Evolutionary conservation across 345 rosid species (phyloP), one percentile per base, ranked within the genome.

Genomic region (Psidium guajava): DNA sequence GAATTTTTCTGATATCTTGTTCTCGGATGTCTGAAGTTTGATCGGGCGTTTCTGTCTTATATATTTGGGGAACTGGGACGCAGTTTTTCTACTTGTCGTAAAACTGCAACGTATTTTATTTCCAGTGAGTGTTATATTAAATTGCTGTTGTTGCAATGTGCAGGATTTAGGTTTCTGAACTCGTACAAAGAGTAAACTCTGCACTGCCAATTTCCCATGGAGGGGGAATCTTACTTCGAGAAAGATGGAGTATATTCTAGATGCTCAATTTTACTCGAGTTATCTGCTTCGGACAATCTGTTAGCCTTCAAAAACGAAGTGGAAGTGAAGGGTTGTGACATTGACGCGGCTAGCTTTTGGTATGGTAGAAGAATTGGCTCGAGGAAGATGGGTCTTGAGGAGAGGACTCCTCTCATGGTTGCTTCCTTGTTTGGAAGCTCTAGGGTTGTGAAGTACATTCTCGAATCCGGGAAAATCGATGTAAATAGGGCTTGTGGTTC

Each of bases 381-480:
- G 6, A 94, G 89, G 87, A 97, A 91, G 94, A 95, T 97, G 98
- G 97, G 96, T 40, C 92, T 93, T 2, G 95, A 95, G 81, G 94
- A 92, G 86, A 93, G 96, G 88, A 95, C 98, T 6, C 98, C 98
- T 4, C 92, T 97, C 11, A 92, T 94, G 94, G 93, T 97, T 77
- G 98, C 98, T 87, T 92, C 96, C 87, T 87, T 93, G 93, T 94
- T 91, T 82, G 99, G 98, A 69, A 95, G 98, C 87, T 18, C 83
- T 44, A 87, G 89, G 4, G 93, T 95, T 25, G 73, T 93, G 85
- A 94, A 89, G 90, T 95, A 94, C 85, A 90, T 97, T 22, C 87
- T 93, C 6, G 89, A 86, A 80, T 89, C 92, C 0, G 92, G 91
- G 11, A 92, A 87, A 69, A 86, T 89, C 55, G 92, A 94, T 83